A percentile compares a stretch with the other conserved stretches of the same genome.
Evolutionary conservation across 192 early-diverging fungal species (phyloP).

Genomic region (Coemansia guatemalensis): DNA sequence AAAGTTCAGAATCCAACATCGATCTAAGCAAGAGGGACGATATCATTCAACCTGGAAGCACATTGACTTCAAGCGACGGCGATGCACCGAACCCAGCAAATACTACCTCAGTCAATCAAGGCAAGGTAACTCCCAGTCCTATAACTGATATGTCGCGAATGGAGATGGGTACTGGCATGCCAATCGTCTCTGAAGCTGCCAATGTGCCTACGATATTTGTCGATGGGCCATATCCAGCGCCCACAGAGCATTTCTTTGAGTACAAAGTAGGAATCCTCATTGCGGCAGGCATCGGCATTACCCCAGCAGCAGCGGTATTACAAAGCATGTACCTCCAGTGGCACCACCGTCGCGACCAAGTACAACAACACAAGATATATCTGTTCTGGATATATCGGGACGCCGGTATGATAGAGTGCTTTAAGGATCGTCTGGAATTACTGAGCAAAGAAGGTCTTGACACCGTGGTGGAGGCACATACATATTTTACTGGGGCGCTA

Average conservation of each 20-base stretch:
- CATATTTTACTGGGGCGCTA: slow-evolving; percentile 69
- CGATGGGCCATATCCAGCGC: slow-evolving; percentile 72
- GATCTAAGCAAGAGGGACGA: slow-evolving; percentile 29
- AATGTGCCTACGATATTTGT: slow-evolving; percentile 60
- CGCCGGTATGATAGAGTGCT: slow-evolving; percentile 73
- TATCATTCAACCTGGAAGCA: too few relatives aligned
- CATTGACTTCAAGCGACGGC: too few relatives aligned
- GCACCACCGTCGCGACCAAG: slow-evolving; percentile 56
- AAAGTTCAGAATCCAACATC: slow-evolving; percentile 42
- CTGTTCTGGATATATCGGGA: slow-evolving; percentile 83
- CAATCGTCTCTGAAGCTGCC: slow-evolving; percentile 18
- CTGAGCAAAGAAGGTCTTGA: slow-evolving; percentile 63
- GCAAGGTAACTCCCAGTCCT: slow-evolving; percentile 19
- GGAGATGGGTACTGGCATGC: slow-evolving; percentile 4
- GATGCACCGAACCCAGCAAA: neutral
- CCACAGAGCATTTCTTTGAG: slow-evolving; percentile 75
- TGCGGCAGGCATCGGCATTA: slow-evolving; percentile 82
- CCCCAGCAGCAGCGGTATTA: slow-evolving; percentile 72
- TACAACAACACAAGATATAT: slow-evolving; percentile 65
- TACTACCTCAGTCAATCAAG: slow-evolving; percentile 21
- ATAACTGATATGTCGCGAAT: neutral
- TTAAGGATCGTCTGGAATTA: slow-evolving; percentile 70
- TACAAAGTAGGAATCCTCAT: slow-evolving; percentile 68
- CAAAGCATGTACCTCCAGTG: slow-evolving; percentile 73
- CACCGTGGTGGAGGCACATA: slow-evolving; percentile 66